phyloP scores from a whole-genome alignment of 2,329 filamentous ascomycete genomes.

The Arthrobotrys iridis region DNA sequence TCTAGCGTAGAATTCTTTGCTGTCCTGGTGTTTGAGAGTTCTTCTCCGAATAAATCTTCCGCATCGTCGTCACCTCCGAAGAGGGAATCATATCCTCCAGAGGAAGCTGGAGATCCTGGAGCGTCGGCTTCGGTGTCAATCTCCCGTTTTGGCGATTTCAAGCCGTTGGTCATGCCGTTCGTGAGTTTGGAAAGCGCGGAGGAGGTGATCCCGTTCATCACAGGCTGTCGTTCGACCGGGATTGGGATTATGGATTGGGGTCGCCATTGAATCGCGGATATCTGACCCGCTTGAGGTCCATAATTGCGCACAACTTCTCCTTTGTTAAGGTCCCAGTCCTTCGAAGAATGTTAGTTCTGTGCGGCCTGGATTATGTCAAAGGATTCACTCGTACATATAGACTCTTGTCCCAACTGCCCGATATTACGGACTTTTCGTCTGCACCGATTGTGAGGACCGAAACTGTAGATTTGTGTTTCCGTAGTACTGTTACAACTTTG shows the following conservation, averaged over 20 bases:
- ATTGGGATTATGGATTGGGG: constrained; percentile 78
- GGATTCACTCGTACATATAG: constrained; percentile 66
- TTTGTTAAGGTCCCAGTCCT: constrained; percentile 91
- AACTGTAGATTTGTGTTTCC: constrained; percentile 88
- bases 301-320: constrained; percentile 80
- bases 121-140: constrained; percentile 56
- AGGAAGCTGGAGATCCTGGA: constrained; percentile 57
- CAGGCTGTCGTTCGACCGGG: constrained; percentile 69
- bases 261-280: constrained; percentile 85
- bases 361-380: background rate
- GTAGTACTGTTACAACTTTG: constrained; percentile 82
- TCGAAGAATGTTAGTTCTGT: constrained; percentile 7
- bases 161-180: constrained; percentile 57
- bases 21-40: constrained; percentile 70
- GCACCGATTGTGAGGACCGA: constrained; percentile 83
- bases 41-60: constrained; percentile 76
- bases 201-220: constrained; percentile 67
- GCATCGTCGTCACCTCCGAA: constrained; percentile 82
- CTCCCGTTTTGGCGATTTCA: constrained; percentile 40
- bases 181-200: constrained; percentile 55
- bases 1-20: constrained; percentile 60
- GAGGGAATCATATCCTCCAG: constrained; percentile 72
- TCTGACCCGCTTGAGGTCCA: constrained; percentile 77
- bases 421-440: constrained; percentile 87
- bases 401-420: constrained; percentile 95